These are phyloP conservation scores for Mucor velutinosus DNA, from an alignment of 371 early-diverging fungal species.

Conservation along the genomic window DNA sequence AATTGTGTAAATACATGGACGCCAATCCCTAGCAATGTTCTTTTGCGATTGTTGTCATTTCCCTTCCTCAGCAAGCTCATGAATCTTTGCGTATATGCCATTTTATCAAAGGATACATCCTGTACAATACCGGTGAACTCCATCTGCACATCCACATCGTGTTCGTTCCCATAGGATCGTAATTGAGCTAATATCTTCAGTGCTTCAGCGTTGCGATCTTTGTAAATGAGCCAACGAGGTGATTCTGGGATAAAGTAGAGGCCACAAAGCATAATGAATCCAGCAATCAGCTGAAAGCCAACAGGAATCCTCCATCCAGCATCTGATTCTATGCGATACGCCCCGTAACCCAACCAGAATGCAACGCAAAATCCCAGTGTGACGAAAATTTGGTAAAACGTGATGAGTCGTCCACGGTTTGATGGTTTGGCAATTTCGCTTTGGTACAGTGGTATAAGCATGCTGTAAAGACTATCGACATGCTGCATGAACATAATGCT, in stretches of 20 bases:
- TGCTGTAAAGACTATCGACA: constrained; percentile 30
- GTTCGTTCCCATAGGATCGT: constrained; percentile 31
- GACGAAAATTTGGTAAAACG: constrained; percentile 90
- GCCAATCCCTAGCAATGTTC: constrained; percentile 69
- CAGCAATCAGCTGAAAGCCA: constrained; percentile 78
- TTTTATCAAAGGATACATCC: constrained; percentile 69
- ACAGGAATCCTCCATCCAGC: constrained; percentile 68
- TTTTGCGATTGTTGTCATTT: constrained; percentile 55
- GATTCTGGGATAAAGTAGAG: constrained; percentile 74
- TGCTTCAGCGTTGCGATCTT: constrained; percentile 70
- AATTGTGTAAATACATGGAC: constrained; percentile 78
- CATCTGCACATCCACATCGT: constrained; percentile 33
- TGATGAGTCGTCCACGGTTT: constrained; percentile 87
- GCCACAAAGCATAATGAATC: constrained; percentile 62
- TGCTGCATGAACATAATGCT: neutral
- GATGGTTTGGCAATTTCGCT: constrained; percentile 84
- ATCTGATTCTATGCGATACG: constrained; percentile 19
- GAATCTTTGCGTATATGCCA: constrained; percentile 71
- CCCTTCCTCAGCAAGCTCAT: constrained; percentile 44
- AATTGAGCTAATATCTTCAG: constrained; percentile 68
- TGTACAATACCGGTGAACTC: constrained; percentile 78
- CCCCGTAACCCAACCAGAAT: constrained; percentile 47
- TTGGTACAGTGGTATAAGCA: constrained; percentile 65
- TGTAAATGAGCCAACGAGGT: constrained; percentile 90
- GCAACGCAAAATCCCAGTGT: constrained; percentile 61